Percentiles rank a stretch among this genome's conserved stretches.
Evolutionary conservation across 2,329 filamentous ascomycete genomes (phyloP).

Genomic region (Aspergillus fischeri): DNA sequence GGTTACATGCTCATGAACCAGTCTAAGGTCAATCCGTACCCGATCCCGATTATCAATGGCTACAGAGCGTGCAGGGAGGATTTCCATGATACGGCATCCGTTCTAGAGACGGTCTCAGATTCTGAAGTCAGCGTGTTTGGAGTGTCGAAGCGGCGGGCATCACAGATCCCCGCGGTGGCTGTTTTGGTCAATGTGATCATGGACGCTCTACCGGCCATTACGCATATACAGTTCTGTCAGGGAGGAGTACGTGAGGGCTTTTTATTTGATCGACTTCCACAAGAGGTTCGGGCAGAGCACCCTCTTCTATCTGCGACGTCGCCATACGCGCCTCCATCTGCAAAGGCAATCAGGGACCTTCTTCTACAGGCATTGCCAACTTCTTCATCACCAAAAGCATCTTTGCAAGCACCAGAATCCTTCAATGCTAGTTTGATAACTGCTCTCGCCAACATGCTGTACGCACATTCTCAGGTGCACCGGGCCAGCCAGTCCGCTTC

Average conservation of each 20-base stretch:
- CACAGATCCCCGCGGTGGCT: conserved; percentile 79
- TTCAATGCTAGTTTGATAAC: conserved; percentile 48
- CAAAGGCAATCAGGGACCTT: conserved; percentile 44
- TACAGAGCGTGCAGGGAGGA: conserved; percentile 62
- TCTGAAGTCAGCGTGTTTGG: conserved; percentile 54
- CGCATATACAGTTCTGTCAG: conserved; percentile 75
- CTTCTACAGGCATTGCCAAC: conserved; percentile 48
- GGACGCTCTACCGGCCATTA: conserved; percentile 64
- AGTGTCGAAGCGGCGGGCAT: conserved; percentile 72
- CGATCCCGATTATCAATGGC: conserved; percentile 75
- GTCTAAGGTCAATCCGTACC: conserved; percentile 71
- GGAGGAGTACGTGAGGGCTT: conserved; percentile 84
- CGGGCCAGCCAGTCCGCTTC: conserved; percentile 59
- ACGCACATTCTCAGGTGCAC: conserved; percentile 47
- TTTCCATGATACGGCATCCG: conserved; percentile 55
- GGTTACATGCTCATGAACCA: conserved; percentile 83
- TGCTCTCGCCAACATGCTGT: conserved; percentile 59
- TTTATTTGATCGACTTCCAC: conserved; percentile 66
- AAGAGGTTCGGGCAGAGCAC: conserved; percentile 56
- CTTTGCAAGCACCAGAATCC: conserved; percentile 32
- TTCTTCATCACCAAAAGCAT: conserved; percentile 12
- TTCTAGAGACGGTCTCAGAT: conserved; percentile 38
- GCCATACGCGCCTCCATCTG: conserved; percentile 49
- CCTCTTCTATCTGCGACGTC: conserved; percentile 63
- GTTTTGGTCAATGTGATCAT: conserved; percentile 74